Percentiles rank a stretch among this genome's conserved stretches.
Evolutionary conservation across 2,329 filamentous ascomycete species (phyloP).

Genomic region (Fusarium veterinarium): DNA sequence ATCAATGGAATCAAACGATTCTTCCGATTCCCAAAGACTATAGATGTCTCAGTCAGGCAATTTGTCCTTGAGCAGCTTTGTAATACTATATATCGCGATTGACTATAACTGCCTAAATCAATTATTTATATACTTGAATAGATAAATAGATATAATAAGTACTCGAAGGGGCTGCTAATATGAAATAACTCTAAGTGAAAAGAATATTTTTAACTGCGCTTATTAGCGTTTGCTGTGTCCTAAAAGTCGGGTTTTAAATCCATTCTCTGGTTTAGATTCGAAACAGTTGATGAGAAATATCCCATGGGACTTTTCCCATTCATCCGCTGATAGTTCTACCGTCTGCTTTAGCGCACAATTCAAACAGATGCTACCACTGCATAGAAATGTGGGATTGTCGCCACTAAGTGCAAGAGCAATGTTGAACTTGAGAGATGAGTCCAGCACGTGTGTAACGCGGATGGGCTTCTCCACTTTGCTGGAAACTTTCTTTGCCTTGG

Average conservation of each 20-base stretch:
- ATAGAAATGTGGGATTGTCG: background rate
- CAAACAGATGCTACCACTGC: background rate
- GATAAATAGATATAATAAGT: too few species aligned
- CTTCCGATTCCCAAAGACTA: too few species aligned
- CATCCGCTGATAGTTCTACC: background rate
- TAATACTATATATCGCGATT: too few species aligned
- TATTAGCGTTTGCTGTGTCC: background rate
- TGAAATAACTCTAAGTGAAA: too few species aligned
- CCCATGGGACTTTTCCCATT: background rate
- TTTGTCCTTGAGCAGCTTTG: too few species aligned
- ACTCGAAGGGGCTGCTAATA: too few species aligned
- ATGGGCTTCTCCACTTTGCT: background rate
- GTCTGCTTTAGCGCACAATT: background rate
- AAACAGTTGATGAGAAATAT: background rate
- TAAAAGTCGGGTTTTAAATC: background rate
- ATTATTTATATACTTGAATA: too few species aligned
- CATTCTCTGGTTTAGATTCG: background rate
- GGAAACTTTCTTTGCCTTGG: background rate
- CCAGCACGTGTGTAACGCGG: background rate
- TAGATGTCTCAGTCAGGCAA: too few species aligned
- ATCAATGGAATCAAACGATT: too few species aligned
- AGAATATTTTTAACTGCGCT: too few species aligned
- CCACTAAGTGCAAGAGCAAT: background rate
- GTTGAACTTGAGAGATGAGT: background rate
- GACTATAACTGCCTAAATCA: too few species aligned